Base-by-base conservation (phyloP, 2,329 filamentous ascomycete genomes). In the Fusarium sp. region DNA sequence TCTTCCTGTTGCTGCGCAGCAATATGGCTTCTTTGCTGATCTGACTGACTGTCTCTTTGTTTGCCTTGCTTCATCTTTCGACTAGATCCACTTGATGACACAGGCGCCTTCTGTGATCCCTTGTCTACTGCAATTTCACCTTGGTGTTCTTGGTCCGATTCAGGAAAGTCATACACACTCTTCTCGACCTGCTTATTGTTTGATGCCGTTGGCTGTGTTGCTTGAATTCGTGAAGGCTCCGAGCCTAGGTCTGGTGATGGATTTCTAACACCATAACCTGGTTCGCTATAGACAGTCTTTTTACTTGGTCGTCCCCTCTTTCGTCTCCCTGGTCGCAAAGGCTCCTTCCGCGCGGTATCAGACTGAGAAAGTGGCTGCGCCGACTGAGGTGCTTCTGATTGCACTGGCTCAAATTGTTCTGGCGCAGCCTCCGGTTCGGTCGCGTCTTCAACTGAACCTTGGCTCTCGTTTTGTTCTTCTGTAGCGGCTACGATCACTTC, bases 241-340 rank as follows among this genome's bases (percentile, higher is more conserved):
- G 62, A 53, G 26, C 67, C 69, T 4, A 65, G 57, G 3, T 72
- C 71, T 23, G 51, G 65, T 34, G 69, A 72, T 16, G 11, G 49
- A 8, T 11, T 40, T 18, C 61, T 66, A 18, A 40, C 30, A 15
- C 7, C 20, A 42, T 64, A 46, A 7, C 38, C n/a, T 3, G 34
- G 15, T 26, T 68, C 57, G 6, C 36, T 54, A 37, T 52, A 67
- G 4, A 56, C 8, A n/a, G 47, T 26, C 36, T 66, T 72, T 58
- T 65, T 51, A 4, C 59, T 65, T 18, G 66, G 67, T 11, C 55
- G 58, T 13, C 33, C 51, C 13, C 31, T 62, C 28, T 49, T 55
- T 18, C 34, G 57, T 13, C 28, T 42, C 6, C 38, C 45, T 30
- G 57, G 15, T 6, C 46, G 36, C 10, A 51, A 30, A n/a, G 40